Evolutionary conservation across 305 asterid genomes (phyloP).

Genomic region (Fraxinus ornus): DNA sequence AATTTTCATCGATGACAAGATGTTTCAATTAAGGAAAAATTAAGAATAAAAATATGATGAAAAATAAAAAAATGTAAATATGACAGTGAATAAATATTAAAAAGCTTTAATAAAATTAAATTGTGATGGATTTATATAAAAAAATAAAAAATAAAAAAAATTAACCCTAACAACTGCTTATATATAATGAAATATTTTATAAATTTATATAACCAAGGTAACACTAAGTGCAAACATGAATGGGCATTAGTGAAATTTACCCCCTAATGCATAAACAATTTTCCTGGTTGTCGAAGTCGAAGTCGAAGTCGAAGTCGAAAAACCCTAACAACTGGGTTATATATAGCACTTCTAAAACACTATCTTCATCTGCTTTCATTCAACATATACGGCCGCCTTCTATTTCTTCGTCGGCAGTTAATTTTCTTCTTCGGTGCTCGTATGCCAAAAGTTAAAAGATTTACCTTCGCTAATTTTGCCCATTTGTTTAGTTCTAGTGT

Average conservation of each 20-base stretch:
- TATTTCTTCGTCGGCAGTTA: background rate
- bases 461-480: background rate
- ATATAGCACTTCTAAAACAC: background rate
- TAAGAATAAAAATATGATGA: background rate
- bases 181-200: background rate
- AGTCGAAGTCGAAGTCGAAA: background rate
- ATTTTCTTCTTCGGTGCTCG: background rate
- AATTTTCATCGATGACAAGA: background rate
- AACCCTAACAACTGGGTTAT: background rate
- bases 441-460: background rate
- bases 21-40: background rate
- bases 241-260: background rate
- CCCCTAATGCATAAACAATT: background rate
- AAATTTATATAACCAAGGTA: background rate
- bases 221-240: background rate
- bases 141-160: no score
- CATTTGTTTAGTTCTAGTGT: background rate
- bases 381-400: background rate
- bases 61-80: no score
- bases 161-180: no score
- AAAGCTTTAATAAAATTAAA: no score
- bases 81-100: no score
- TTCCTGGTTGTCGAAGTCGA: no score
- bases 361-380: background rate
- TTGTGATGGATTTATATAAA: no score